Conservation (phyloP, 257 asterid genomes). For the Paulownia fortunei region DNA sequence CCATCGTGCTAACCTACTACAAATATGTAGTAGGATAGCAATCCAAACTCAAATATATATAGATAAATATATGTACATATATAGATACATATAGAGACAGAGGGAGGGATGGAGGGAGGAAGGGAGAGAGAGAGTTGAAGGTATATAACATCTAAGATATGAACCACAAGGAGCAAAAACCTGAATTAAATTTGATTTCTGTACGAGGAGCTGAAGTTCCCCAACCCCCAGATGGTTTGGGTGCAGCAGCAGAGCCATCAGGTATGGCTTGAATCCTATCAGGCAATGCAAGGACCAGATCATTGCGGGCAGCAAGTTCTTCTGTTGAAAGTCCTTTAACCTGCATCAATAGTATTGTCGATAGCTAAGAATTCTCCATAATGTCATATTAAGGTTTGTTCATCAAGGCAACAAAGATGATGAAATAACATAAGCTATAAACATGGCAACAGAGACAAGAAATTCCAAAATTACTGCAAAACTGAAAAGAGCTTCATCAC, state of each 20-base stretch:
- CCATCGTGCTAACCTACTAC: neutral
- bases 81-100: neutral
- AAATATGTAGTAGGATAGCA: neutral
- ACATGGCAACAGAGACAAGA: neutral
- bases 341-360: conserved; percentile 43
- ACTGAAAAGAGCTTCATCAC: conserved; percentile 10
- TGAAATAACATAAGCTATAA: neutral
- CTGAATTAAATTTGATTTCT: conserved; percentile 95
- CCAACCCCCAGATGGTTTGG: conserved; percentile 94
- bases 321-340: conserved; percentile 91
- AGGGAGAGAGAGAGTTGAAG: neutral
- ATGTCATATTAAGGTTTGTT: neutral
- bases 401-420: neutral
- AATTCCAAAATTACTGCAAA: neutral
- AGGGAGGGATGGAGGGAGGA: neutral
- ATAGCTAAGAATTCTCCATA: neutral
- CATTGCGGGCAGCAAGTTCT: conserved; percentile 88
- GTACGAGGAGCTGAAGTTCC: conserved; percentile 86
- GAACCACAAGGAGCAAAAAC: conserved; percentile 38
- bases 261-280: conserved; percentile 93
- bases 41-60: neutral
- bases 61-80: neutral
- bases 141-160: conserved; percentile 19
- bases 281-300: conserved; percentile 90
- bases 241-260: conserved; percentile 88